These are phyloP conservation scores for Saturnispora bothae DNA, from an alignment of 805 yeast genomes.

Conservation along the genomic window DNA sequence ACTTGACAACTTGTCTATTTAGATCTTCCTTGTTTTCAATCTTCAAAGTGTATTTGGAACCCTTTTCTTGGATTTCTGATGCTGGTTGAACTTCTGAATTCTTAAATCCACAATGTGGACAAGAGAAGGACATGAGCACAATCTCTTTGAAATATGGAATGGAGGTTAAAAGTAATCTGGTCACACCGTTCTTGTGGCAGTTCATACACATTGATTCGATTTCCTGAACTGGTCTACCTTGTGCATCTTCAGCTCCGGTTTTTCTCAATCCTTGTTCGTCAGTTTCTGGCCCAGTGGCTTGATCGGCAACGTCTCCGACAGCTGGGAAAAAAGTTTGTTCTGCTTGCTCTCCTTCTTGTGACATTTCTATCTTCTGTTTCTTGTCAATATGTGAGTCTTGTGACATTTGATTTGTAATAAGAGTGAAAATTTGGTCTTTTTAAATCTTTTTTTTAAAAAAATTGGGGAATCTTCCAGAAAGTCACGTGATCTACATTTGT, in stretches of 20 bases:
- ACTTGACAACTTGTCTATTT: conserved; percentile 83
- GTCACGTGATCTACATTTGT: conserved; percentile 5
- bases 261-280: conserved; percentile 30
- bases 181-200: conserved; percentile 78
- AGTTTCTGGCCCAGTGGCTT: conserved; percentile 22
- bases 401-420: not conserved
- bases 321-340: conserved; percentile 40
- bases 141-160: conserved; percentile 91
- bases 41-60: conserved; percentile 59
- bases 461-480: conserved; percentile 2
- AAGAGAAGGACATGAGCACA: conserved; percentile 86
- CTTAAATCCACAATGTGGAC: conserved; percentile 89
- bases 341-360: conserved; percentile 15
- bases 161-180: conserved; percentile 72
- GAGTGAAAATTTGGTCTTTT: too few species aligned
- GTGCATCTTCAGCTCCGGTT: conserved; percentile 74
- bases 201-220: conserved; percentile 93
- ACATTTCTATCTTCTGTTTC: conserved; percentile 21
- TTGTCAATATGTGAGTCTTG: conserved; percentile 14
- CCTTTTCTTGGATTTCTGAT: conserved; percentile 80
- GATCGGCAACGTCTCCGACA: conserved; percentile 51
- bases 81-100: conserved; percentile 97
- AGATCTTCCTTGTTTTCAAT: conserved; percentile 64
- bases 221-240: conserved; percentile 93
- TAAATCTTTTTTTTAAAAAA: too few species aligned